Conservation (phyloP, 371 early-diverging fungal genomes). For the Mortierella sp. region DNA sequence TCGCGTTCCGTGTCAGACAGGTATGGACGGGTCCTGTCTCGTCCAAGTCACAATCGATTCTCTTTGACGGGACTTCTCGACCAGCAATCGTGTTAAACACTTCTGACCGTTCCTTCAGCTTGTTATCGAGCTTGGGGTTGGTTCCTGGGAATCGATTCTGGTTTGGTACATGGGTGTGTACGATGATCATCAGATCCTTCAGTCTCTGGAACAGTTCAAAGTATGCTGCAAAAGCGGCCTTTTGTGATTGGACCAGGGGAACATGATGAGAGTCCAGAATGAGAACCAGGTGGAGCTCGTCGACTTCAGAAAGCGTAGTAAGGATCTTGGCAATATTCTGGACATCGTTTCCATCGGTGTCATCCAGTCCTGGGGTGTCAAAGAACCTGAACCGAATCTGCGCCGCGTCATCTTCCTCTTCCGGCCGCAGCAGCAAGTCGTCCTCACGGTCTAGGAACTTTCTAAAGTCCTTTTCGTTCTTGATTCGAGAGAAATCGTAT, state of each 20-base stretch:
- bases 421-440: neutral
- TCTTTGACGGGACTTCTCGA: no score
- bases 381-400: neutral
- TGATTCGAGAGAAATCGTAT: neutral
- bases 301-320: neutral
- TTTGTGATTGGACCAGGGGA: neutral
- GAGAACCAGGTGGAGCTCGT: slow-evolving; percentile 5
- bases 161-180: slow-evolving; percentile 2
- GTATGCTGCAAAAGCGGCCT: neutral
- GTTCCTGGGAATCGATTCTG: neutral
- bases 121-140: neutral
- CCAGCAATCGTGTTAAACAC: neutral
- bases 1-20: no score
- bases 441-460: neutral
- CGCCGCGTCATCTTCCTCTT: neutral
- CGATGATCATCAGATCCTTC: neutral
- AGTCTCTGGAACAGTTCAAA: neutral
- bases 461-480: neutral
- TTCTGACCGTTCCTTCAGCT: no score
- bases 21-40: no score
- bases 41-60: no score
- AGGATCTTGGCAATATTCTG: slow-evolving; percentile 7
- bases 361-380: slow-evolving; percentile 10
- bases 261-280: neutral
- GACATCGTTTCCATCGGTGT: slow-evolving; percentile 1